Percentiles rank a stretch among this genome's conserved stretches.
phyloP scores from a whole-genome alignment of 2,329 filamentous ascomycete genomes.

The Xylaria sp. region DNA sequence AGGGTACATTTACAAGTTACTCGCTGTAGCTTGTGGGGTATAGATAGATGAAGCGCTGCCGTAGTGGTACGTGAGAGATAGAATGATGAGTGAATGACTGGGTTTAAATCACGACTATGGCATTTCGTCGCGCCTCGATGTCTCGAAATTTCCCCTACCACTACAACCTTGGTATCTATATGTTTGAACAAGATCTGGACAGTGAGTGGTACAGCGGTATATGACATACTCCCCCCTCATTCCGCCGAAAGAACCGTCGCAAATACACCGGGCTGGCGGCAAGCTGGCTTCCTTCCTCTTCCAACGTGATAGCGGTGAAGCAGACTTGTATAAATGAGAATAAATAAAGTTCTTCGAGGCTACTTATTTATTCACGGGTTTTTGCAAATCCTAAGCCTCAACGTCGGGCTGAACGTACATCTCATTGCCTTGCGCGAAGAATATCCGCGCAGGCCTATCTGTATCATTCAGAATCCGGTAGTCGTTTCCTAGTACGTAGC shows the following conservation, averaged over 20 bases:
- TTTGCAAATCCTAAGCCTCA: conserved; percentile 25
- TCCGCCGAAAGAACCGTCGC: neutral
- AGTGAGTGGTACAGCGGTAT: neutral
- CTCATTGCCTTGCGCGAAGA: conserved; percentile 91
- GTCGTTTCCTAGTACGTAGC: conserved; percentile 75
- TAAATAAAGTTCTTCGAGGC: neutral
- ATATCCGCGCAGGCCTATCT: conserved; percentile 77
- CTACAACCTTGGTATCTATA: neutral
- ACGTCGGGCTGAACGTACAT: conserved; percentile 44
- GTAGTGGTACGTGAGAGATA: neutral
- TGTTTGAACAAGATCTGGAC: neutral
- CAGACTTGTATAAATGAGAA: neutral
- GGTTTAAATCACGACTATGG: neutral
- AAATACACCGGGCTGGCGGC: neutral
- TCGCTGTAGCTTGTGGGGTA: neutral
- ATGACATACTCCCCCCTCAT: neutral
- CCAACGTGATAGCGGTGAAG: neutral
- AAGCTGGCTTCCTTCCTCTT: neutral
- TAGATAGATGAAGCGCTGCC: neutral
- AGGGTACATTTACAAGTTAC: neutral
- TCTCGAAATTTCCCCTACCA: neutral
- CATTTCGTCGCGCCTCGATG: neutral
- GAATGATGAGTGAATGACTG: neutral
- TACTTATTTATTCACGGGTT: neutral
- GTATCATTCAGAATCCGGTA: conserved; percentile 91